Evolutionary conservation across 176 grass and related monocot genomes (phyloP).

Genomic region (Eleusine coracana): DNA sequence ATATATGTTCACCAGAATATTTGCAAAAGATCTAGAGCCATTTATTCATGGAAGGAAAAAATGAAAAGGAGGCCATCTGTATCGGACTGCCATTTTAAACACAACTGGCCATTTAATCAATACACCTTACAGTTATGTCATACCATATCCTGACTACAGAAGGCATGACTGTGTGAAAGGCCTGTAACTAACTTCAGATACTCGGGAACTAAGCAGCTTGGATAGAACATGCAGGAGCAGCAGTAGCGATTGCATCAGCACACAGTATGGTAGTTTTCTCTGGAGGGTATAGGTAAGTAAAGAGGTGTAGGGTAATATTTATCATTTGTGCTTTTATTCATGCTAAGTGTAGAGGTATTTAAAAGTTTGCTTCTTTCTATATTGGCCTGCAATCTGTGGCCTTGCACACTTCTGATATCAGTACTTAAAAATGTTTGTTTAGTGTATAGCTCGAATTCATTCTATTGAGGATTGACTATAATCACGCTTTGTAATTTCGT

Average conservation of each 20-base stretch:
- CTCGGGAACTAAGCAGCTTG: constrained; percentile 11
- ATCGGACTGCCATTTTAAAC: background rate
- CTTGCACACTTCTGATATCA: background rate
- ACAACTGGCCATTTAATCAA: background rate
- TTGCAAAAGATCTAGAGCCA: background rate
- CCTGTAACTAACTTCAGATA: background rate
- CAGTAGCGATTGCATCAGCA: background rate
- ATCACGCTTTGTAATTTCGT: too few species aligned
- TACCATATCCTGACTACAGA: background rate
- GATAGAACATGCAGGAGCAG: background rate
- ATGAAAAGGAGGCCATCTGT: background rate
- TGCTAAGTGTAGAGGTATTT: too few species aligned
- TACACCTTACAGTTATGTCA: background rate
- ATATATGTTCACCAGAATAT: background rate
- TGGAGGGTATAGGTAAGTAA: constrained; percentile 11
- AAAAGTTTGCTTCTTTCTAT: too few species aligned
- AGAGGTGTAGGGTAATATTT: background rate
- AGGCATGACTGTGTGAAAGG: constrained; percentile 16
- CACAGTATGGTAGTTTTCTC: background rate
- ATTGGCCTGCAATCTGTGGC: too few species aligned
- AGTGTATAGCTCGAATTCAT: background rate
- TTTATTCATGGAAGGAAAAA: background rate
- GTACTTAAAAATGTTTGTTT: background rate
- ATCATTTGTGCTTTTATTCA: background rate
- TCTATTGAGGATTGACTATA: constrained; percentile 2